Conservation (phyloP, 1,139 yeast genomes). For the Taphrina flavorubra region DNA sequence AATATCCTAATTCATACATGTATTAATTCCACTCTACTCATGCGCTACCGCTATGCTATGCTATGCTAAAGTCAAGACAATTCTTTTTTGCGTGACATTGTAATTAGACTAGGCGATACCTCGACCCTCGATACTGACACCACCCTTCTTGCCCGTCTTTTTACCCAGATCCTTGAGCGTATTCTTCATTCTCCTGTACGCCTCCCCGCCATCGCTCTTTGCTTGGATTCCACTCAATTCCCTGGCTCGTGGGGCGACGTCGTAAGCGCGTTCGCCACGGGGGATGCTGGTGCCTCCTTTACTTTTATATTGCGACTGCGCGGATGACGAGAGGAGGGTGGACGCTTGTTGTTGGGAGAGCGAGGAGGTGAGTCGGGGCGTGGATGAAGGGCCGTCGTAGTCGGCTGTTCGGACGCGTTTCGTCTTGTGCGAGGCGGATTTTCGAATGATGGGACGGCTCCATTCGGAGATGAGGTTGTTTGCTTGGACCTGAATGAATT, state of each 20-base stretch:
- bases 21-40: background rate
- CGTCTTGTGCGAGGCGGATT: conserved; percentile 92
- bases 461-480: conserved; percentile 74
- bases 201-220: conserved; percentile 32
- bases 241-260: conserved; percentile 34
- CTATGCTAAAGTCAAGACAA: background rate
- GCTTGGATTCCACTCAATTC: conserved; percentile 14
- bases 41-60: conserved; percentile 1
- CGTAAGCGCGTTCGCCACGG: conserved; percentile 39
- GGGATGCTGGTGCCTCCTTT: conserved; percentile 40
- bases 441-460: conserved; percentile 97
- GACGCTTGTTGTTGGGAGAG: conserved; percentile 1
- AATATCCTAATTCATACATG: background rate
- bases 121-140: conserved; percentile 37
- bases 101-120: conserved; percentile 18
- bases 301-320: conserved; percentile 23
- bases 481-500: conserved; percentile 80
- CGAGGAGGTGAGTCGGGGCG: conserved; percentile 12
- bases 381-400: conserved; percentile 23
- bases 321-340: background rate
- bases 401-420: conserved; percentile 60
- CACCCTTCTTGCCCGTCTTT: conserved; percentile 27
- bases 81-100: no score
- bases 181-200: conserved; percentile 32
- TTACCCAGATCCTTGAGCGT: conserved; percentile 32